These are phyloP conservation scores for Wickerhamomyces sydowiorum DNA, from an alignment of 805 yeast genomes.

Conservation along the genomic window DNA sequence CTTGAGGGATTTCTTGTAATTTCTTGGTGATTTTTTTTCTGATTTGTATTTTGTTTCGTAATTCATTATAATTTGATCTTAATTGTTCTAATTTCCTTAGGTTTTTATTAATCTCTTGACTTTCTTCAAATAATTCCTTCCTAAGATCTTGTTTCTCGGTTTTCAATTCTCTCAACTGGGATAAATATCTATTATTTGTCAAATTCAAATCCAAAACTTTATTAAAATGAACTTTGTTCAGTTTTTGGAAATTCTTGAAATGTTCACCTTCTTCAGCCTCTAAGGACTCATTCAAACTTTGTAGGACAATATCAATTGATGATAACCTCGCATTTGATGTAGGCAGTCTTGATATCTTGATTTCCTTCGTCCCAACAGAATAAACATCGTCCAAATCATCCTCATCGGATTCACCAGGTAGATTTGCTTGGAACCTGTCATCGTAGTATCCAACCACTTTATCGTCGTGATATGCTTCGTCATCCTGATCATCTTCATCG, in stretches of 20 bases:
- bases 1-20: neutral
- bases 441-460: too few species aligned
- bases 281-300: conserved; percentile 5
- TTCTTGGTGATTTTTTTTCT: conserved; percentile 8
- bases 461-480: too few species aligned
- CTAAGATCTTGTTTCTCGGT: conserved; percentile 25
- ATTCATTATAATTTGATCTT: conserved; percentile 18
- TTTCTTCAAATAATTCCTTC: conserved; percentile 21
- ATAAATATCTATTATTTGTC: conserved; percentile 26
- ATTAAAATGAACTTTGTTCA: conserved; percentile 24
- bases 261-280: conserved; percentile 3
- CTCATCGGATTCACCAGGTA: conserved; percentile 1
- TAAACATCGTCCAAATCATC: neutral
- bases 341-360: conserved; percentile 21
- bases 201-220: conserved; percentile 30
- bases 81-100: conserved; percentile 20
- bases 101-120: conserved; percentile 22
- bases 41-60: conserved; percentile 17
- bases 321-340: conserved; percentile 15
- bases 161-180: conserved; percentile 24
- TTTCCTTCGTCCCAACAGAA: conserved; percentile 10
- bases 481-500: conserved; percentile 4
- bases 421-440: neutral
- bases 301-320: conserved; percentile 14
- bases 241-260: conserved; percentile 15